Evolutionary conservation across 495 filamentous ascomycete species (phyloP).

Genomic region (Neurospora sp.): DNA sequence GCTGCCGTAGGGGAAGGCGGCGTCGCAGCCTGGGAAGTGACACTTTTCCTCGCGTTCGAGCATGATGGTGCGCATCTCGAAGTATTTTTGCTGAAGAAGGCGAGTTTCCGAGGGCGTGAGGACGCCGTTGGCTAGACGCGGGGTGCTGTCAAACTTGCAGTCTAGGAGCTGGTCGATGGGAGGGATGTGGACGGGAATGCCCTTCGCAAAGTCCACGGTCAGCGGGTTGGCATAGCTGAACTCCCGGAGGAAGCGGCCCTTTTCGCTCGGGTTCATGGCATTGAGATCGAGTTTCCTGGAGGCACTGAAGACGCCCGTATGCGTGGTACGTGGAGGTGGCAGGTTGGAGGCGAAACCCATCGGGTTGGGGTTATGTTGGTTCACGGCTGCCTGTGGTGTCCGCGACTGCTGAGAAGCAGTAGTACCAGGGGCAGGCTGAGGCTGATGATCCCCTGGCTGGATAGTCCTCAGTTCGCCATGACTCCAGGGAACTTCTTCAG

Average conservation of each 20-base stretch:
- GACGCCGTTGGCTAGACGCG: conserved; percentile 25
- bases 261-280: not conserved
- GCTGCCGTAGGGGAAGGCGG: conserved; percentile 15
- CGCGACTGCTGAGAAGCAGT: not conserved
- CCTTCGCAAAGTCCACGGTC: conserved; percentile 5
- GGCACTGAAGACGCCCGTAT: not conserved
- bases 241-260: conserved; percentile 4
- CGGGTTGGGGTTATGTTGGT: not conserved
- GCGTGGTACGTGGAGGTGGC: not conserved
- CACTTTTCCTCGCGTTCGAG: conserved; percentile 25
- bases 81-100: conserved; percentile 22
- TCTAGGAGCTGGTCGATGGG: conserved; percentile 27
- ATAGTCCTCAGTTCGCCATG: not conserved
- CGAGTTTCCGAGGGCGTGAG: conserved; percentile 30
- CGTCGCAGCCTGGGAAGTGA: conserved; percentile 22
- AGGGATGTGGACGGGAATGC: conserved; percentile 23
- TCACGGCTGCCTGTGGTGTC: not conserved
- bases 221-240: conserved; percentile 15
- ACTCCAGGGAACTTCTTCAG: not conserved
- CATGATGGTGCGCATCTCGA: conserved; percentile 21
- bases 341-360: not conserved
- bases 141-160: conserved; percentile 16
- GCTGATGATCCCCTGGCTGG: conserved; percentile 5
- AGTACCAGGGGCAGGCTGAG: not conserved
- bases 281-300: not conserved